These are phyloP conservation scores for Tieghemiomyces parasiticus DNA, from an alignment of 192 early-diverging fungal species.

Conservation along the genomic window DNA sequence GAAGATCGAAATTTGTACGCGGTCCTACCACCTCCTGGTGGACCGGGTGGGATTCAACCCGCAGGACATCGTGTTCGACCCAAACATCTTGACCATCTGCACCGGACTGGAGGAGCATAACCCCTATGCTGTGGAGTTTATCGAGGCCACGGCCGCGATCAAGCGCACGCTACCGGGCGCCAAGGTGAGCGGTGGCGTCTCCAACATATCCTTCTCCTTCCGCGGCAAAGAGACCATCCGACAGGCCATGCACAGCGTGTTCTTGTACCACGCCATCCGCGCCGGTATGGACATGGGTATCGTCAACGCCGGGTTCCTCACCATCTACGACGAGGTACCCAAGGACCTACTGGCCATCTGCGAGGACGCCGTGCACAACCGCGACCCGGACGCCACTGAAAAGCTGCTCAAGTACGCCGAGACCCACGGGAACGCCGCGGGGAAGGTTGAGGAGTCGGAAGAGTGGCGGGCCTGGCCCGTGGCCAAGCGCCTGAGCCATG, in stretches of 20 bases:
- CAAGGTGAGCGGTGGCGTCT: slow-evolving; percentile 92
- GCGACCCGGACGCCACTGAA: slow-evolving; percentile 80
- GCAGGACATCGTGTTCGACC: slow-evolving; percentile 77
- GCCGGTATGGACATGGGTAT: slow-evolving; percentile 97
- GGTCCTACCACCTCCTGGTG: slow-evolving; percentile 80
- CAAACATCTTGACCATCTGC: slow-evolving; percentile 92
- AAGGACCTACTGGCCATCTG: slow-evolving; percentile 85
- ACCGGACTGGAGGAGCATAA: slow-evolving; percentile 98
- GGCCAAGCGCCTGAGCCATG: slow-evolving; percentile 57
- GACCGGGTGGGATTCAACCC: slow-evolving; percentile 73
- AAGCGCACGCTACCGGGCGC: slow-evolving; percentile 72
- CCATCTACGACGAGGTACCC: slow-evolving; percentile 91
- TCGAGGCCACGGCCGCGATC: slow-evolving; percentile 57
- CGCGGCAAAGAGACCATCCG: slow-evolving; percentile 84
- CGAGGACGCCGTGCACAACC: slow-evolving; percentile 88
- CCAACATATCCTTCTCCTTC: slow-evolving; percentile 96
- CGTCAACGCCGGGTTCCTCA: slow-evolving; percentile 91
- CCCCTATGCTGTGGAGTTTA: slow-evolving; percentile 90
- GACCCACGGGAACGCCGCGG: slow-evolving; percentile 45
- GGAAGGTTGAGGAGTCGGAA: slow-evolving; percentile 58
- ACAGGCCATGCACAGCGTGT: slow-evolving; percentile 94
- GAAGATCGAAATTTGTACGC: slow-evolving; percentile 80
- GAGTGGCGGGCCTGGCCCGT: slow-evolving; percentile 72
- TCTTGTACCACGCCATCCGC: slow-evolving; percentile 71
- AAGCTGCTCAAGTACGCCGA: slow-evolving; percentile 87